A percentile compares a stretch with the other conserved stretches of the same genome.
Conservation (phyloP, 1,139 yeast species). For the Kazachstania sp. region DNA sequence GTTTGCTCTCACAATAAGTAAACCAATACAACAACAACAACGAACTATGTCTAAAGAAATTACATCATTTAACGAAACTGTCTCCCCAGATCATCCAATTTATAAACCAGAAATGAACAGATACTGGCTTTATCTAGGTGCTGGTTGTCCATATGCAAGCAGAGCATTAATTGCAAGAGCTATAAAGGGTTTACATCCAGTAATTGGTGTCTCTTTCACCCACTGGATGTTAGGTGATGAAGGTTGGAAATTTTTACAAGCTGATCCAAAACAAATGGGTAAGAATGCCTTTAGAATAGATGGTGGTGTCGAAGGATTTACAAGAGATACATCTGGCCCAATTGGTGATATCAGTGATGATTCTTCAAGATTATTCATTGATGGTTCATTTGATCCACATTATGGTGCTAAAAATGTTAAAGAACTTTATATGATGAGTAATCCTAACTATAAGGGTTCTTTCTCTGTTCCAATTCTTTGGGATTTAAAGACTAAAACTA, state of each 20-base stretch:
- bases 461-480: constrained; percentile 7
- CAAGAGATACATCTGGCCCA: constrained; percentile 7
- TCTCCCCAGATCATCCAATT: constrained; percentile 6
- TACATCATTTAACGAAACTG: constrained; percentile 8
- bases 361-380: constrained; percentile 8
- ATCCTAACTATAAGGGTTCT: constrained; percentile 8
- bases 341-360: constrained; percentile 7
- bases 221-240: constrained; percentile 10
- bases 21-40: not conserved
- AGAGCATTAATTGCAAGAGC: constrained; percentile 10
- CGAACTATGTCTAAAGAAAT: constrained; percentile 2
- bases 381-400: constrained; percentile 12
- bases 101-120: constrained; percentile 10
- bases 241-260: constrained; percentile 9
- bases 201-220: constrained; percentile 9
- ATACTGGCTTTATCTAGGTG: constrained; percentile 10
- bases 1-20: not conserved
- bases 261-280: constrained; percentile 6
- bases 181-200: constrained; percentile 6
- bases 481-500: constrained; percentile 11
- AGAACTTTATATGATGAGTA: constrained; percentile 8
- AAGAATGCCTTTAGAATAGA: constrained; percentile 9
- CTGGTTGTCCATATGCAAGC: constrained; percentile 12
- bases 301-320: constrained; percentile 9
- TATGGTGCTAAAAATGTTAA: constrained; percentile 7